Evolutionary conservation across 2,329 filamentous ascomycete genomes (phyloP).

Genomic region (Colletotrichum tamarilloi): DNA sequence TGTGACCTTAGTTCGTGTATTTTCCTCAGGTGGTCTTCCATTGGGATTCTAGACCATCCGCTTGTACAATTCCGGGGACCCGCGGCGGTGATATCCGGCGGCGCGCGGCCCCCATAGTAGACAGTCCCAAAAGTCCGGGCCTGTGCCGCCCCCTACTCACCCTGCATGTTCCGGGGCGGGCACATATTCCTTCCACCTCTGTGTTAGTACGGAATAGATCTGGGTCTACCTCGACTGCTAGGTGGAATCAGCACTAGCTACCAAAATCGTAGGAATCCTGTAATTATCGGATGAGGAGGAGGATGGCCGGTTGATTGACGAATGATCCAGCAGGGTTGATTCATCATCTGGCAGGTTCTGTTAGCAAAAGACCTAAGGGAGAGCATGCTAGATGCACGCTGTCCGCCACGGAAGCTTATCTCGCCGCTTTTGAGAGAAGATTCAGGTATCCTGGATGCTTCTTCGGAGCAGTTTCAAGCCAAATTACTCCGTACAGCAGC

Average conservation of each 20-base stretch:
- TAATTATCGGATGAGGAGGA: not conserved
- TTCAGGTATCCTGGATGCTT: no score
- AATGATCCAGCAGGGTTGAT: not conserved
- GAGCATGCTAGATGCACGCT: no score
- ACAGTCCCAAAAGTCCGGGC: not conserved
- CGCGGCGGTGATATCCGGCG: not conserved
- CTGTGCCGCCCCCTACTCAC: not conserved
- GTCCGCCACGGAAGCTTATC: no score
- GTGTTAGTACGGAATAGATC: not conserved
- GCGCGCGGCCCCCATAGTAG: not conserved
- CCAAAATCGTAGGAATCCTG: not conserved
- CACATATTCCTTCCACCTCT: not conserved
- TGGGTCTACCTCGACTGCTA: not conserved
- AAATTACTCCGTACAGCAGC: no score
- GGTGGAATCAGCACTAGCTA: not conserved
- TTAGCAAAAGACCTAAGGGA: no score
- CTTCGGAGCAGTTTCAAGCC: no score
- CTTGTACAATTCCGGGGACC: not conserved
- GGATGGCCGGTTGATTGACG: not conserved
- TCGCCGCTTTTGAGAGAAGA: no score
- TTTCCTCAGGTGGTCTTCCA: not conserved
- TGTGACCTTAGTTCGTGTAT: not conserved
- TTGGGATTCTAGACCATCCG: not conserved
- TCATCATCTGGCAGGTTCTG: no score
- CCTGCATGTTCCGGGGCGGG: not conserved